Evolutionary conservation across 805 yeast species (phyloP).

Genomic region (Saccharomycopsis schoenii): DNA sequence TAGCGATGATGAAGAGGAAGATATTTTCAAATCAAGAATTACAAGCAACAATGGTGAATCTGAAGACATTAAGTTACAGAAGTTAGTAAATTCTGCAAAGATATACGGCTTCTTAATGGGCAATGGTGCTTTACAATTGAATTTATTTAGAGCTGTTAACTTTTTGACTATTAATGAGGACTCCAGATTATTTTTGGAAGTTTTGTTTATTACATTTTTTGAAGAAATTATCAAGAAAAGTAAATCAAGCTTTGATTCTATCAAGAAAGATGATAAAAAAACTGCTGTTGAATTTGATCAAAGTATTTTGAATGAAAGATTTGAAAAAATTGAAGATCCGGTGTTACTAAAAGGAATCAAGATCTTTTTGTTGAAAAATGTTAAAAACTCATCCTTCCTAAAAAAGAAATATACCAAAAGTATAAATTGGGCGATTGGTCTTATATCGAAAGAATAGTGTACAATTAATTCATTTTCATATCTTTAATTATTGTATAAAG

Average conservation of each 20-base stretch:
- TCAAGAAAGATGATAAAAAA: slow-evolving; percentile 19
- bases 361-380: slow-evolving; percentile 42
- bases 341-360: slow-evolving; percentile 57
- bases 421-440: slow-evolving; percentile 30
- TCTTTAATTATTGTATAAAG: too few species aligned
- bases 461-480: too few species aligned
- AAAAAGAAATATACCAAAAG: slow-evolving; percentile 48
- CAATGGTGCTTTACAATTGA: slow-evolving; percentile 65
- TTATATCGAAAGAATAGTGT: neutral
- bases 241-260: slow-evolving; percentile 1
- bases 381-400: slow-evolving; percentile 37
- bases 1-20: slow-evolving; percentile 23
- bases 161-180: slow-evolving; percentile 57
- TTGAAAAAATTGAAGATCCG: slow-evolving; percentile 37
- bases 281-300: slow-evolving; percentile 24
- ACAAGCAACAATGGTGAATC: slow-evolving; percentile 27
- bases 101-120: slow-evolving; percentile 71
- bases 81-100: slow-evolving; percentile 63
- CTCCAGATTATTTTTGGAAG: slow-evolving; percentile 59
- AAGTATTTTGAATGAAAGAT: slow-evolving; percentile 26
- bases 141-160: slow-evolving; percentile 62
- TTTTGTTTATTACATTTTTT: slow-evolving; percentile 57
- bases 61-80: slow-evolving; percentile 48
- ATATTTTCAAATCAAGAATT: slow-evolving; percentile 21
- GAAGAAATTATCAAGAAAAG: slow-evolving; percentile 56